Evolutionary conservation across 768 basidiomycete species (phyloP).

Genomic region (Tricholoma hemisulphureum): DNA sequence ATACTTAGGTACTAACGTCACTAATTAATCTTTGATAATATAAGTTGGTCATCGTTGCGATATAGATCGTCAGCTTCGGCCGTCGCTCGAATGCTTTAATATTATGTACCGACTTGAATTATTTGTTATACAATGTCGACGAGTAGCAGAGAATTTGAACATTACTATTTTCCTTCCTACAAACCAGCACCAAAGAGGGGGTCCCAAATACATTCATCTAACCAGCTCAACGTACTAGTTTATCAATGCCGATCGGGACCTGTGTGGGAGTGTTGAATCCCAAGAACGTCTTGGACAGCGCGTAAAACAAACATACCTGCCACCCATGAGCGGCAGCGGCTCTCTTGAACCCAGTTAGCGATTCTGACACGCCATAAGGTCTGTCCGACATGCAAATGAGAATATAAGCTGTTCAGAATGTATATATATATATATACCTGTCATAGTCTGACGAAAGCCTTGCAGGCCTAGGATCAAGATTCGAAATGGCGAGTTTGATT

Average conservation of each 20-base stretch:
- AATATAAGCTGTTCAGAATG: neutral
- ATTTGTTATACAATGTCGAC: no score
- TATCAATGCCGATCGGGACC: conserved; percentile 27
- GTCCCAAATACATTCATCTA: no score
- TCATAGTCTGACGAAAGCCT: conserved; percentile 54
- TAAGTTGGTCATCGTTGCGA: no score
- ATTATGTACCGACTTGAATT: no score
- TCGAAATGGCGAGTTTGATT: conserved; percentile 69
- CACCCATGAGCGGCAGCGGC: conserved; percentile 66
- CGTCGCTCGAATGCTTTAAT: no score
- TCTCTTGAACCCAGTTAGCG: conserved; percentile 60
- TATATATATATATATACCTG: conserved; percentile 30
- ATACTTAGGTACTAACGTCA: no score
- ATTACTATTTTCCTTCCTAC: no score
- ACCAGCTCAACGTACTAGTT: conserved; percentile 29
- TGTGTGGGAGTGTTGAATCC: neutral
- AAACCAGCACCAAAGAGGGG: no score
- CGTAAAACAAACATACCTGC: conserved; percentile 39
- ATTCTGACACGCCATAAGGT: conserved; percentile 53
- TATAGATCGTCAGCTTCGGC: no score
- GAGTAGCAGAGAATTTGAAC: no score
- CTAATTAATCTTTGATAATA: no score
- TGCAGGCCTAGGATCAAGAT: conserved; percentile 62
- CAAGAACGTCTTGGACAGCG: no score
- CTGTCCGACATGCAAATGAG: conserved; percentile 17